Evolutionary conservation across 2,329 filamentous ascomycete species (phyloP).

Genomic region (Colletotrichum liriopes): DNA sequence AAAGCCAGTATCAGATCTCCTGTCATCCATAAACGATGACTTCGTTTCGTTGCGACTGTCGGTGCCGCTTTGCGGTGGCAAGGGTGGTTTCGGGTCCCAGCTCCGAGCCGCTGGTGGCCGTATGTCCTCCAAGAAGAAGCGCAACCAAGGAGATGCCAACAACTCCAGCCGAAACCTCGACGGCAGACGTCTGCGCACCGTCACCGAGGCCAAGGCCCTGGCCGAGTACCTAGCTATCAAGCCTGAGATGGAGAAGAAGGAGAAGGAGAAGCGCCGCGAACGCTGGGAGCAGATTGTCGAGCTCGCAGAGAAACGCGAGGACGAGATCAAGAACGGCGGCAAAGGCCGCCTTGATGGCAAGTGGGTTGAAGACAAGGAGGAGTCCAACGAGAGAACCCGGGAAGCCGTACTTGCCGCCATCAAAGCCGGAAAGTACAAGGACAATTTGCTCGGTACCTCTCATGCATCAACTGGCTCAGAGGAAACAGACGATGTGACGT

Average conservation of each 20-base stretch:
- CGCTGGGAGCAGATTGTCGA: conserved; percentile 93
- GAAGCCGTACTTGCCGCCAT: conserved; percentile 82
- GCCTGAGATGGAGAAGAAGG: conserved; percentile 95
- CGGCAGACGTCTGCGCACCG: conserved; percentile 88
- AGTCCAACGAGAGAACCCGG: conserved; percentile 86
- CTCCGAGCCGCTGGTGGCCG: conserved; percentile 96
- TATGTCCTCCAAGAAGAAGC: conserved; percentile 96
- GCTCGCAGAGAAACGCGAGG: conserved; percentile 84
- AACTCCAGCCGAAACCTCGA: conserved; percentile 95
- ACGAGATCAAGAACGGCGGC: conserved; percentile 83
- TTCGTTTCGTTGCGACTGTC: conserved; percentile 89
- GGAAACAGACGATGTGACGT: conserved; percentile 51
- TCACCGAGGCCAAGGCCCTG: conserved; percentile 94
- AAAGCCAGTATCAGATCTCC: conserved; percentile 72
- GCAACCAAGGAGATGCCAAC: conserved; percentile 85
- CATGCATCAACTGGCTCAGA: conserved; percentile 62
- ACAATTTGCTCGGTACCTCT: conserved; percentile 71
- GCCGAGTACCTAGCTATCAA: conserved; percentile 97
- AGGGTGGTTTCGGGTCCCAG: conserved; percentile 98
- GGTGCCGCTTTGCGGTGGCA: conserved; percentile 88
- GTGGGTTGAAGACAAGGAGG: conserved; percentile 96
- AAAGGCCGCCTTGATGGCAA: conserved; percentile 85
- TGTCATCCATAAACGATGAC: conserved; percentile 71
- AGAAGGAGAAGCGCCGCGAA: conserved; percentile 87
- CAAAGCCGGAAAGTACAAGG: conserved; percentile 74